Conservation (phyloP, 371 early-diverging fungal species). For the Coemansia linderi region DNA sequence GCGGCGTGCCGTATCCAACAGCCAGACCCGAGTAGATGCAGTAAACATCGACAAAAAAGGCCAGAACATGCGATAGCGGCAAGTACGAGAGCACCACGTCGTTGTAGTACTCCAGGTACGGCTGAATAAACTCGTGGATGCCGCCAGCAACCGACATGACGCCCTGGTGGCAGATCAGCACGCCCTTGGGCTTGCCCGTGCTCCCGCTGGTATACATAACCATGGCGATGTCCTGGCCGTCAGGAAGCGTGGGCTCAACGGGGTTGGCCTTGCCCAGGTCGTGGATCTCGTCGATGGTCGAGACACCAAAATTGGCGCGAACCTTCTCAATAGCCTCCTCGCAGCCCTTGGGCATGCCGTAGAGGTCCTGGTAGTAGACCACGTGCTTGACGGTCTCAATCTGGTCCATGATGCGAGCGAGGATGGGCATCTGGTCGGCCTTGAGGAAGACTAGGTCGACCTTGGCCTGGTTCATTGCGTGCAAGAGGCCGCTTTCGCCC, state of each 20-base stretch:
- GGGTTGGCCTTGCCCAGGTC: conserved; percentile 67
- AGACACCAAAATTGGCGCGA: conserved; percentile 20
- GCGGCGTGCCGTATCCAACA: conserved; percentile 88
- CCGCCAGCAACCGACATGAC: conserved; percentile 71
- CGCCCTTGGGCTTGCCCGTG: conserved; percentile 81
- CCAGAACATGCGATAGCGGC: conserved; percentile 93
- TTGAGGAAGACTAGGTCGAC: conserved; percentile 77
- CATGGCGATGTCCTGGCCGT: conserved; percentile 78
- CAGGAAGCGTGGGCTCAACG: conserved; percentile 65
- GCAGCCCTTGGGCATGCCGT: conserved; percentile 39
- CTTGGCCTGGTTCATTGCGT: conserved; percentile 77
- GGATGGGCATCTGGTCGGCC: conserved; percentile 76
- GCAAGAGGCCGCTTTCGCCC: conserved; percentile 75
- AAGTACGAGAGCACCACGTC: conserved; percentile 82
- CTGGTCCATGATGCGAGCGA: conserved; percentile 63
- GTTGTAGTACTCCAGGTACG: conserved; percentile 24
- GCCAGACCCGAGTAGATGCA: conserved; percentile 74
- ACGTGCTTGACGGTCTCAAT: conserved; percentile 71
- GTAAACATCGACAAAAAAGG: conserved; percentile 78
- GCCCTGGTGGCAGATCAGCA: conserved; percentile 68
- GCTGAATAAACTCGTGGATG: conserved; percentile 36
- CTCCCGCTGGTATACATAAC: conserved; percentile 91
- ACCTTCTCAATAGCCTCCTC: conserved; percentile 45
- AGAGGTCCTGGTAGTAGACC: conserved; percentile 66
- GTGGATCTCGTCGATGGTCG: conserved; percentile 39